A percentile compares a stretch with the other conserved stretches of the same genome.
phyloP scores from a whole-genome alignment of 179 eudicot species.

The Beta lomatogona region DNA sequence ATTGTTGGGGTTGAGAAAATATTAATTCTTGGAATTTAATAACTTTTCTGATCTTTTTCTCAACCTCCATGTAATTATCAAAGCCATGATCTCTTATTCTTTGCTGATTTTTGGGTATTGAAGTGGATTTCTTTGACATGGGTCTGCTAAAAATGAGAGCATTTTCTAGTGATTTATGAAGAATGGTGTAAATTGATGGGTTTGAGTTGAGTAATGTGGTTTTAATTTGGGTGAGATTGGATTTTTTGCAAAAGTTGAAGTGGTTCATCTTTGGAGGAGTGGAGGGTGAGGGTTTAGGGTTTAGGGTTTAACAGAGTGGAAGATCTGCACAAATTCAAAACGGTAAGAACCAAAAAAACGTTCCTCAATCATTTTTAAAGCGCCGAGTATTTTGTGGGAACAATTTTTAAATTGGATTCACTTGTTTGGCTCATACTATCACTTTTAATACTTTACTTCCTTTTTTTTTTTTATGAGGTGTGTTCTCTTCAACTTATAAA shows the following conservation, averaged over 20 bases:
- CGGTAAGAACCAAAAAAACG: too few species aligned
- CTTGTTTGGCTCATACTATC: too few species aligned
- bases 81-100: conserved; percentile 43
- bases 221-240: conserved; percentile 20
- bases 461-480: too few species aligned
- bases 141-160: conserved; percentile 30
- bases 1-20: conserved; percentile 43
- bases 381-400: too few species aligned
- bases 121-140: conserved; percentile 44
- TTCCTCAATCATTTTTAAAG: too few species aligned
- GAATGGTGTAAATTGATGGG: conserved; percentile 10
- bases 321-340: neutral
- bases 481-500: too few species aligned
- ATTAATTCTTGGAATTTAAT: conserved; percentile 45
- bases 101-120: conserved; percentile 46
- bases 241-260: conserved; percentile 23
- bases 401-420: too few species aligned
- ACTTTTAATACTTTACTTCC: too few species aligned
- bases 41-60: conserved; percentile 46
- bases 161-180: conserved; percentile 17
- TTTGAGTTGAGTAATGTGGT: conserved; percentile 11
- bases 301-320: conserved; percentile 34
- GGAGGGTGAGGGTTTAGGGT: conserved; percentile 24
- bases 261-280: conserved; percentile 28
- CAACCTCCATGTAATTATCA: conserved; percentile 56